A percentile compares a stretch with the other conserved stretches of the same genome.
Evolutionary conservation across 768 basidiomycete species (phyloP).

Genomic region (Leccinum subgranulosum): DNA sequence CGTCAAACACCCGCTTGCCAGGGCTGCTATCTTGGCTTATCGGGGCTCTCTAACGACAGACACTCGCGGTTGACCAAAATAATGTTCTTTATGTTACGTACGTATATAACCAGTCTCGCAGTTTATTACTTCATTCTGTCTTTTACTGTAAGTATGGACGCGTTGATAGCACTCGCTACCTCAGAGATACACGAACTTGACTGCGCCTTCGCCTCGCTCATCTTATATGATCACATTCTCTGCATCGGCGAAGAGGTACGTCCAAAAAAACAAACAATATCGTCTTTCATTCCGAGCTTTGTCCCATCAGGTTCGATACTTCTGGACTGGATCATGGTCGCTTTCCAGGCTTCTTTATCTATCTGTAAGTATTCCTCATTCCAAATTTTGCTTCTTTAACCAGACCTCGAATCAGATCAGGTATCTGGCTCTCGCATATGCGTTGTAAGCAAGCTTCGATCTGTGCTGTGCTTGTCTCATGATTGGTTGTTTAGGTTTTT

Average conservation of each 20-base stretch:
- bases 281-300: background rate
- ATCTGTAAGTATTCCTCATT: background rate
- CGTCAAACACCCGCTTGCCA: background rate
- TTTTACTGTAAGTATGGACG: background rate
- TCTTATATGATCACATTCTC: slow-evolving; percentile 5
- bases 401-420: slow-evolving; percentile 1
- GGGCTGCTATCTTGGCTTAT: background rate
- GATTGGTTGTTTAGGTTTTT: background rate
- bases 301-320: slow-evolving; percentile 1
- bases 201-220: background rate
- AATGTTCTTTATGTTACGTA: background rate
- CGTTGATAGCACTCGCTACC: background rate
- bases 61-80: background rate
- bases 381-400: background rate
- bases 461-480: background rate
- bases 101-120: background rate
- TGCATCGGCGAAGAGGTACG: slow-evolving; percentile 6
- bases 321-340: slow-evolving; percentile 4
- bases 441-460: background rate
- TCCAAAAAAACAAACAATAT: background rate
- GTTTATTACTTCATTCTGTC: background rate
- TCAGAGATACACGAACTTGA: background rate
- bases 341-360: slow-evolving; percentile 9
- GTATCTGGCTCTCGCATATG: slow-evolving; percentile 2
- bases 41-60: no score